A percentile compares a stretch with the other conserved stretches of the same genome.
Conservation (phyloP, 2,329 filamentous ascomycete species). For the Sporothrix mexicana region DNA sequence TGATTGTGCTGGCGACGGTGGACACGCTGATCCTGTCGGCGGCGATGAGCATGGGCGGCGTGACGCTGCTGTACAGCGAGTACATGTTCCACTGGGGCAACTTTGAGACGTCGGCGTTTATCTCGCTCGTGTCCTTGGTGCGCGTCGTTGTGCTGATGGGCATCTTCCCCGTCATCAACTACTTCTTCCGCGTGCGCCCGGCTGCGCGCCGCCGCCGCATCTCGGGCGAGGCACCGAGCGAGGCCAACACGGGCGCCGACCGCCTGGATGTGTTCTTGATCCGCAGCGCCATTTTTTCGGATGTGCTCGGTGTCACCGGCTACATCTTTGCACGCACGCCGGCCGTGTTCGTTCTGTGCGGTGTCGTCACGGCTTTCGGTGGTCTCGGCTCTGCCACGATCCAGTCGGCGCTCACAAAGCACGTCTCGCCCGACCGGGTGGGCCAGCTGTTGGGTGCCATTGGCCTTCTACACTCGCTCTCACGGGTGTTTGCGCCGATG, state of each 20-base stretch:
- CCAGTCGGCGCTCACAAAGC: slow-evolving; percentile 85
- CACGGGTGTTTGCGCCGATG: slow-evolving; percentile 77
- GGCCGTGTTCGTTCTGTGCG: slow-evolving; percentile 71
- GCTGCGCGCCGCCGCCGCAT: slow-evolving; percentile 51
- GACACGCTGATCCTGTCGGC: slow-evolving; percentile 84
- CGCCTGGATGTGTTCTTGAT: slow-evolving; percentile 78
- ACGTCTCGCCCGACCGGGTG: slow-evolving; percentile 80
- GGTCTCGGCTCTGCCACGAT: slow-evolving; percentile 85
- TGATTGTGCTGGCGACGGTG: slow-evolving; percentile 78
- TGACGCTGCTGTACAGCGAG: slow-evolving; percentile 83
- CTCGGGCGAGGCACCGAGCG: slow-evolving; percentile 48
- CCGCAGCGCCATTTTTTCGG: slow-evolving; percentile 74
- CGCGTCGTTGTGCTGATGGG: slow-evolving; percentile 78
- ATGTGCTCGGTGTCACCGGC: slow-evolving; percentile 75
- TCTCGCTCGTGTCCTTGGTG: slow-evolving; percentile 77
- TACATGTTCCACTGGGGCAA: slow-evolving; percentile 83
- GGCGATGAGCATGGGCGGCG: slow-evolving; percentile 78
- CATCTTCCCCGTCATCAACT: slow-evolving; percentile 77
- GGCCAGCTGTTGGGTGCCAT: slow-evolving; percentile 89
- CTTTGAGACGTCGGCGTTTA: slow-evolving; percentile 78
- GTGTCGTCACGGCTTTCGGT: slow-evolving; percentile 75
- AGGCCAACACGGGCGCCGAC: slow-evolving; percentile 73
- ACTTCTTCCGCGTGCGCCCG: slow-evolving; percentile 69
- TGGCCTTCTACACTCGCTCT: slow-evolving; percentile 82
- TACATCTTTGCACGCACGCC: slow-evolving; percentile 71